Percentiles rank a stretch among this genome's conserved stretches.
Conservation (phyloP, 768 basidiomycete genomes). For the Lactarius vividus region DNA sequence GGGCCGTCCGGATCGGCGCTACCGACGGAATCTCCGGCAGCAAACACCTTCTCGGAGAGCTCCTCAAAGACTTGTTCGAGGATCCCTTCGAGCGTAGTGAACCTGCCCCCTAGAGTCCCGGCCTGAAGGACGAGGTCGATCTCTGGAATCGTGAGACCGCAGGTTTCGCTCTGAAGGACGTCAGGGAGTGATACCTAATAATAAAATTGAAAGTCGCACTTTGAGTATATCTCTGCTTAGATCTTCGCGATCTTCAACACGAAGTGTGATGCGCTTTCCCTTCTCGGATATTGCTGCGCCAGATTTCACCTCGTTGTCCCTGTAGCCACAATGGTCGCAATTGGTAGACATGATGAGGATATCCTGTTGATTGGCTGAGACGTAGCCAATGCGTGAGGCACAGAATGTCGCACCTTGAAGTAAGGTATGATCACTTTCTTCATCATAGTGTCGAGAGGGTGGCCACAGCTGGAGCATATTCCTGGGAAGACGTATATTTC, state of each 20-base stretch:
- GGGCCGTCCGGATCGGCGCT: slow-evolving; percentile 37
- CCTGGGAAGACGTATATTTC: slow-evolving; percentile 90
- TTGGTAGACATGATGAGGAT: slow-evolving; percentile 98
- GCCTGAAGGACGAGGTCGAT: slow-evolving; percentile 89
- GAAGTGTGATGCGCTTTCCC: slow-evolving; percentile 84
- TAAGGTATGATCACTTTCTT: slow-evolving; percentile 96
- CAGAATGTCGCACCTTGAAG: slow-evolving; percentile 64
- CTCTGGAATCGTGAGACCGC: slow-evolving; percentile 87
- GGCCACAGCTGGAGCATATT: slow-evolving; percentile 84
- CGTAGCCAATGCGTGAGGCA: not conserved
- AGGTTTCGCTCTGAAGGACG: slow-evolving; percentile 79
- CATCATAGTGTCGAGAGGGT: slow-evolving; percentile 82
- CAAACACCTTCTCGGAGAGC: slow-evolving; percentile 82
- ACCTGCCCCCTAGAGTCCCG: slow-evolving; percentile 94
- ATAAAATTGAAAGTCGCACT: slow-evolving; percentile 42
- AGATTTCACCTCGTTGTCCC: slow-evolving; percentile 97
- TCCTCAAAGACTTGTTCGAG: slow-evolving; percentile 94
- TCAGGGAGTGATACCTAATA: not conserved
- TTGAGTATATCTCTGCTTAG: slow-evolving; percentile 91
- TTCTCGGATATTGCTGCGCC: slow-evolving; percentile 84
- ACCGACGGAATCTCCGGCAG: slow-evolving; percentile 61
- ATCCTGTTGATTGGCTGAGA: slow-evolving; percentile 52
- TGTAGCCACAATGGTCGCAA: slow-evolving; percentile 91
- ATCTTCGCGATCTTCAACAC: slow-evolving; percentile 91
- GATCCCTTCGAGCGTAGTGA: slow-evolving; percentile 96